Conservation (phyloP, 1,284 basidiomycete genomes). For the Amylostereum areolatum region DNA sequence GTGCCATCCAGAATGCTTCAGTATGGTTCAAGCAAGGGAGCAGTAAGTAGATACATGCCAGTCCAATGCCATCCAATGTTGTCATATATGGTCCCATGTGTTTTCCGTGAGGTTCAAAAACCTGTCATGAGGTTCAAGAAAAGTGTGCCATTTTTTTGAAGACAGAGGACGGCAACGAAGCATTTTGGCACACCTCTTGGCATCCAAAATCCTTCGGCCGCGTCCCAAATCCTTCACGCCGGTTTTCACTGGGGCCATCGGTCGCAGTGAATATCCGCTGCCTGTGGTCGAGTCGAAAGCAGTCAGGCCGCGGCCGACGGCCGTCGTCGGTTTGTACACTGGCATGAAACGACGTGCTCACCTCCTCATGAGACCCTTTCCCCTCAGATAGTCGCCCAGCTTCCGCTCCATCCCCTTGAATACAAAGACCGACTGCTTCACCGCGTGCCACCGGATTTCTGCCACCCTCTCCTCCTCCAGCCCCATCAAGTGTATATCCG, state of each 20-base stretch:
- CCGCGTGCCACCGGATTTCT: not conserved
- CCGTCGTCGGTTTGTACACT: not conserved
- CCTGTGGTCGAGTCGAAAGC: not conserved
- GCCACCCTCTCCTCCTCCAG: not conserved
- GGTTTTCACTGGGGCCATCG: no score
- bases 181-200: no score
- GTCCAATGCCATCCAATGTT: no score
- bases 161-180: no score
- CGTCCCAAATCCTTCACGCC: no score
- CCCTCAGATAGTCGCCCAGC: not conserved
- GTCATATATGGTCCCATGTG: not conserved
- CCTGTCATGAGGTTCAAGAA: no score
- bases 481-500: not conserved
- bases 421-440: not conserved
- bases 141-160: no score
- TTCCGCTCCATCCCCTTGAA: not conserved
- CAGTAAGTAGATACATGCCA: no score
- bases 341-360: not conserved
- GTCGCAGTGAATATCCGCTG: not conserved
- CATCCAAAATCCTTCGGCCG: no score
- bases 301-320: not conserved
- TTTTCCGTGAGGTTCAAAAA: no score
- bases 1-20: no score
- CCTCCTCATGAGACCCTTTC: not conserved
- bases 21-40: no score